Evolutionary conservation across 257 asterid species (phyloP).

Genomic region (Gynochthodes officinalis): DNA sequence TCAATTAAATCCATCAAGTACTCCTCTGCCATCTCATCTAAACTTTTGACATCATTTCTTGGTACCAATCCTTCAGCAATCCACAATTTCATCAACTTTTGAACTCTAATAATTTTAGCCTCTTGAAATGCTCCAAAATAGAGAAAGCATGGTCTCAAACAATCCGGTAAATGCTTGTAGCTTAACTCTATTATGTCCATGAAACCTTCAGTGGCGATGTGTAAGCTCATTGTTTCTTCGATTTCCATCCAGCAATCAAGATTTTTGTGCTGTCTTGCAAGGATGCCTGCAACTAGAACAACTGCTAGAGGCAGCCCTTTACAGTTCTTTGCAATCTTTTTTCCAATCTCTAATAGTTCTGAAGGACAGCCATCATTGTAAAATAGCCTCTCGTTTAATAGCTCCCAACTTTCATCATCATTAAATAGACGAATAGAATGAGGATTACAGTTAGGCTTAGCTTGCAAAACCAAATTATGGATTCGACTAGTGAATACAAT

Average conservation of each 20-base stretch:
- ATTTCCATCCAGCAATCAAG: constrained; percentile 13
- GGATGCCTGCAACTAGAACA: constrained; percentile 8
- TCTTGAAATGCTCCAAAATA: constrained; percentile 13
- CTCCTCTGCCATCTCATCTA: neutral
- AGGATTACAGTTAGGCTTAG: neutral
- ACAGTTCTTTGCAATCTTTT: constrained; percentile 2
- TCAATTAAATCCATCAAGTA: constrained; percentile 16
- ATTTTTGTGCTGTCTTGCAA: neutral
- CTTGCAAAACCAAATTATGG: neutral
- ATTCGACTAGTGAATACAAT: constrained; percentile 16
- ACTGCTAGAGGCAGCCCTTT: constrained; percentile 19
- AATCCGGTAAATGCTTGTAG: constrained; percentile 14
- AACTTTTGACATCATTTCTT: neutral
- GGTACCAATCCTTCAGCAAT: constrained; percentile 20
- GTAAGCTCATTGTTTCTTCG: neutral
- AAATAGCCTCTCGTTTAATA: constrained; percentile 4
- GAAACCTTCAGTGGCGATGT: constrained; percentile 7
- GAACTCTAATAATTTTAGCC: neutral
- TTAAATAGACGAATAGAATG: neutral
- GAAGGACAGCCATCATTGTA: neutral
- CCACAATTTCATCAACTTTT: constrained; percentile 16
- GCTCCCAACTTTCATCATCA: constrained; percentile 11
- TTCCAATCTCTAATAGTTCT: constrained; percentile 11
- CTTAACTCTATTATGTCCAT: constrained; percentile 4
- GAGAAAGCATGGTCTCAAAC: constrained; percentile 17